phyloP scores from a whole-genome alignment of 2,329 filamentous ascomycete genomes.

The Arthrobotrys iridis region DNA sequence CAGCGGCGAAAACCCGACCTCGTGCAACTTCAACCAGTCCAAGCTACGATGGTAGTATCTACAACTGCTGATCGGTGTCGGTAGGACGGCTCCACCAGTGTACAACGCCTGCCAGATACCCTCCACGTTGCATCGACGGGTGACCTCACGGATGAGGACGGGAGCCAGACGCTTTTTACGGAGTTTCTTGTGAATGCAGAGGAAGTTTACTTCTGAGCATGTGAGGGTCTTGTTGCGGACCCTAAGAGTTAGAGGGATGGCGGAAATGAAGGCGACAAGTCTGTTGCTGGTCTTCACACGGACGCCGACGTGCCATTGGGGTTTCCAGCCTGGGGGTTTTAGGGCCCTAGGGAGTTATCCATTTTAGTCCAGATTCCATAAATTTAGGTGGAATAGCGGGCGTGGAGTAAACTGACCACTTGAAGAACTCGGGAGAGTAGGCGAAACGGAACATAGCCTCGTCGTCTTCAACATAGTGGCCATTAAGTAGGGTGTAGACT shows the following conservation, averaged over 20 bases:
- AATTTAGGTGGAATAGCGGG: not conserved
- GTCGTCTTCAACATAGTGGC: slow-evolving; percentile 96
- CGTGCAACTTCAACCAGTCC: slow-evolving; percentile 95
- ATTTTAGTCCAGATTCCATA: slow-evolving; percentile 55
- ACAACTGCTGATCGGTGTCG: slow-evolving; percentile 89
- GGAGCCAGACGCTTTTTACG: slow-evolving; percentile 90
- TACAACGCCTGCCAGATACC: slow-evolving; percentile 95
- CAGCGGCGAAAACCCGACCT: slow-evolving; percentile 90
- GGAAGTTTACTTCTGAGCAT: slow-evolving; percentile 95
- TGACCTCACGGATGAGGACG: slow-evolving; percentile 97
- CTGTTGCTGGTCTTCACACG: slow-evolving; percentile 83
- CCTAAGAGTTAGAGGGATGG: slow-evolving; percentile 83
- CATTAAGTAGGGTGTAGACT: slow-evolving; percentile 87
- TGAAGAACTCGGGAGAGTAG: slow-evolving; percentile 87
- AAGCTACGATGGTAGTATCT: slow-evolving; percentile 94
- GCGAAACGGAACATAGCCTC: slow-evolving; percentile 98
- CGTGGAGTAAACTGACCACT: slow-evolving; percentile 72
- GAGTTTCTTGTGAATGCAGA: slow-evolving; percentile 97
- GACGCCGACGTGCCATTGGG: slow-evolving; percentile 94
- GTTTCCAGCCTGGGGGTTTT: slow-evolving; percentile 92
- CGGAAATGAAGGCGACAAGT: slow-evolving; percentile 94
- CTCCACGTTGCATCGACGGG: slow-evolving; percentile 84
- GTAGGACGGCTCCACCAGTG: slow-evolving; percentile 89
- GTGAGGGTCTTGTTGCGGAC: slow-evolving; percentile 79
- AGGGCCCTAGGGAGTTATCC: slow-evolving; percentile 73